These are phyloP conservation scores for Thielaviopsis musarum DNA, from an alignment of 2,329 filamentous ascomycete genomes.

Conservation along the genomic window DNA sequence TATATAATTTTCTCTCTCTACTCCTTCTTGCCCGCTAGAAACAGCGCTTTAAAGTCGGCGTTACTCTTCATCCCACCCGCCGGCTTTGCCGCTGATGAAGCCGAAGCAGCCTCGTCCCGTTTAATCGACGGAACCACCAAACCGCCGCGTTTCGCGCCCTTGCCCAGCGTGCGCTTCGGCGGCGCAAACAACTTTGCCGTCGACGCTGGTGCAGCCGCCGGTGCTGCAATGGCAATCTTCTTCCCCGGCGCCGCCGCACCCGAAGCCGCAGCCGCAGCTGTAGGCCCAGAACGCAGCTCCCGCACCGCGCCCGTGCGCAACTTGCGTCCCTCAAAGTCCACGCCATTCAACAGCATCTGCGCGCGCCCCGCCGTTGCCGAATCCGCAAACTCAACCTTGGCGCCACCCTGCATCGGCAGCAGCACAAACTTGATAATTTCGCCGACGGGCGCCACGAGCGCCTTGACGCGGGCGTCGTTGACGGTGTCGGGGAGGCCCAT, in stretches of 20 bases:
- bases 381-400: constrained; percentile 66
- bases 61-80: constrained; percentile 30
- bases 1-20: background rate
- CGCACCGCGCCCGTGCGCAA: constrained; percentile 37
- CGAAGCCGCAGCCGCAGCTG: background rate
- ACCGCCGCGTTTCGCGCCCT: constrained; percentile 15
- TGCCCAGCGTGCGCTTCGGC: constrained; percentile 18
- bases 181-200: constrained; percentile 10
- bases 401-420: constrained; percentile 67
- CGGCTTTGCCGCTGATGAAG: constrained; percentile 11
- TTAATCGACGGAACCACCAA: constrained; percentile 31
- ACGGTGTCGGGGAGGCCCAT: constrained; percentile 84
- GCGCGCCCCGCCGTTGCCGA: constrained; percentile 56
- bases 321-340: constrained; percentile 35
- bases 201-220: background rate
- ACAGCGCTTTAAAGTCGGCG: constrained; percentile 40
- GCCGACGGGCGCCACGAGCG: constrained; percentile 55
- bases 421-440: constrained; percentile 59
- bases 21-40: constrained; percentile 16
- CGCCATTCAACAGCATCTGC: constrained; percentile 38
- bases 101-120: constrained; percentile 15
- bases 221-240: background rate
- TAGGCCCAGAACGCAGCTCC: constrained; percentile 28
- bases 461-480: constrained; percentile 67
- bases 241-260: background rate